phyloP scores from a whole-genome alignment of 2,329 filamentous ascomycete genomes.

The Claviceps sorghi region DNA sequence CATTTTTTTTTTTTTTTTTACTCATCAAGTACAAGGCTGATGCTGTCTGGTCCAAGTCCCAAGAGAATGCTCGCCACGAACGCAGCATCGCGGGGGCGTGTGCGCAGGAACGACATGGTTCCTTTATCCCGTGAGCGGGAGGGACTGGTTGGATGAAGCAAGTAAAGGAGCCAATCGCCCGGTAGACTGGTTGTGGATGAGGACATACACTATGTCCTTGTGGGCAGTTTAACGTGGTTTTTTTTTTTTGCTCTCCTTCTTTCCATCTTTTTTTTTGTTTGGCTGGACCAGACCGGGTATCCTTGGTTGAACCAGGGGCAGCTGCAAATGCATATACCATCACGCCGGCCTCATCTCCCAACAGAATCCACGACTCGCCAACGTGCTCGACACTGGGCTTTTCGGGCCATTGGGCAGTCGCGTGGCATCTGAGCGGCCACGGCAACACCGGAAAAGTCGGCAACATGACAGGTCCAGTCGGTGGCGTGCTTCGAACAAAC shows the following conservation, averaged over 20 bases:
- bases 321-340: too few species aligned
- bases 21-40: not conserved
- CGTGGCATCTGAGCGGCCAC: not conserved
- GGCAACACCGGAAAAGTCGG: not conserved
- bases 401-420: not conserved
- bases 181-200: not conserved
- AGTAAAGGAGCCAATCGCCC: not conserved
- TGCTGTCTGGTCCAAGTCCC: not conserved
- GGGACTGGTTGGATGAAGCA: not conserved
- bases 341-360: not conserved
- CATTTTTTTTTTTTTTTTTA: too few species aligned
- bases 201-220: not conserved
- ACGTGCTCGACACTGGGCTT: not conserved
- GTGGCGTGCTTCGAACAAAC: not conserved
- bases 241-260: not conserved
- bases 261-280: too few species aligned
- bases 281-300: not conserved
- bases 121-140: slow-evolving; percentile 1
- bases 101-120: not conserved
- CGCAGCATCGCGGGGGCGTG: not conserved
- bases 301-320: not conserved
- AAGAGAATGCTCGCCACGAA: not conserved
- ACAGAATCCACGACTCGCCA: not conserved
- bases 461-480: not conserved
- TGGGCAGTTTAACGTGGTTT: not conserved